A percentile compares a stretch with the other conserved stretches of the same genome.
Evolutionary conservation across 2,329 filamentous ascomycete species (phyloP).

Genomic region (Hypoxylon rubiginosum): DNA sequence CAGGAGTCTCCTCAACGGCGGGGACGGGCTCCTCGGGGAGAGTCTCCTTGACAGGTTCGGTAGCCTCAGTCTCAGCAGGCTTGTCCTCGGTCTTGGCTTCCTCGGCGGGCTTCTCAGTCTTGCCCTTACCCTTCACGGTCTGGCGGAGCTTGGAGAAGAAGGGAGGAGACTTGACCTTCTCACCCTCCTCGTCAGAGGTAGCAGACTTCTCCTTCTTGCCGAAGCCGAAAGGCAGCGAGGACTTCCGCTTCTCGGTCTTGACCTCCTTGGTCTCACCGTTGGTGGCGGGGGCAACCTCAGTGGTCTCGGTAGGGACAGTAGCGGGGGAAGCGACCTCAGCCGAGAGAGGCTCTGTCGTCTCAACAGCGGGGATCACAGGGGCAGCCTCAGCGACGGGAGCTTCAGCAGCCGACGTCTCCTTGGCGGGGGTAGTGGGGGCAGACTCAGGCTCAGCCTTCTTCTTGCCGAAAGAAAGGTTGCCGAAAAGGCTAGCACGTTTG

Average conservation of each 20-base stretch:
- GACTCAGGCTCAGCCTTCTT: conserved; percentile 67
- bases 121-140: conserved; percentile 53
- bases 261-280: conserved; percentile 72
- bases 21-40: conserved; percentile 31
- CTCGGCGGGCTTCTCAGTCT: conserved; percentile 49
- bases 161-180: conserved; percentile 67
- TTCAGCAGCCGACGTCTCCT: conserved; percentile 57
- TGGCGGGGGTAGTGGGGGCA: conserved; percentile 57
- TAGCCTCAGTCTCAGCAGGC: conserved; percentile 45
- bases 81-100: conserved; percentile 46
- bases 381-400: conserved; percentile 63
- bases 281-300: conserved; percentile 60
- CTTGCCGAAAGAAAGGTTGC: conserved; percentile 69
- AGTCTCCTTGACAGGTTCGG: conserved; percentile 42
- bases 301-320: conserved; percentile 62
- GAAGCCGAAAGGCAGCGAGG: conserved; percentile 79
- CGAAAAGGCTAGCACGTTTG: conserved; percentile 70
- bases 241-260: conserved; percentile 85
- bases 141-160: conserved; percentile 70
- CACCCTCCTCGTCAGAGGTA: conserved; percentile 72
- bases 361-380: conserved; percentile 71
- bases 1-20: conserved; percentile 43
- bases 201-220: conserved; percentile 80
- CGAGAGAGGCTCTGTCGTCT: conserved; percentile 68
- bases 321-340: conserved; percentile 66